Conservation (phyloP, 805 yeast genomes). For the Torulaspora indica region DNA sequence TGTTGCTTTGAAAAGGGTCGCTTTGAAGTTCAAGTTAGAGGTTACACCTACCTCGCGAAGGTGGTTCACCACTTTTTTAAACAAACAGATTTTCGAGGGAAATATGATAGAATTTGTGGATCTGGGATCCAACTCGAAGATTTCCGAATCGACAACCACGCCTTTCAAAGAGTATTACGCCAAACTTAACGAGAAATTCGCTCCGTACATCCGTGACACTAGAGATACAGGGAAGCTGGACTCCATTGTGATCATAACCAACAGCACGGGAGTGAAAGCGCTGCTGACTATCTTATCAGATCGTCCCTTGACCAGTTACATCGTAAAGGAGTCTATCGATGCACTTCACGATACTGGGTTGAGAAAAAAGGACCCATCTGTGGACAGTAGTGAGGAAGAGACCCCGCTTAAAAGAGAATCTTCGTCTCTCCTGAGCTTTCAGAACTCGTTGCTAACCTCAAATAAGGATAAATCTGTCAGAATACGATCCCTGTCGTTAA, state of each 20-base stretch:
- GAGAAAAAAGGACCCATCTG: constrained; percentile 12
- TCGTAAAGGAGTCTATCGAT: constrained; percentile 31
- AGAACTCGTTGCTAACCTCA: constrained; percentile 31
- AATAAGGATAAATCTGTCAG: constrained; percentile 35
- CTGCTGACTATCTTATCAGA: constrained; percentile 34
- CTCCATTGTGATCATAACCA: constrained; percentile 31
- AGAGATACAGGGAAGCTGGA: constrained; percentile 13
- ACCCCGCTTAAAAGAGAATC: constrained; percentile 30
- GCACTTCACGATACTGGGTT: constrained; percentile 23
- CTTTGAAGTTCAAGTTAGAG: constrained; percentile 22
- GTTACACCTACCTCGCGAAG: constrained; percentile 30
- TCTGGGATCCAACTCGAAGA: constrained; percentile 15
- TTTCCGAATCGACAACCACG: constrained; percentile 19
- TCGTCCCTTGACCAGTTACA: constrained; percentile 30
- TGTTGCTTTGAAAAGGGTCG: constrained; percentile 9
- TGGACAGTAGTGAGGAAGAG: constrained; percentile 17
- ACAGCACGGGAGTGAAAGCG: constrained; percentile 36
- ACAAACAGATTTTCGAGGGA: constrained; percentile 16
- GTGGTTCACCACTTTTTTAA: constrained; percentile 34
- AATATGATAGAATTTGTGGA: constrained; percentile 23
- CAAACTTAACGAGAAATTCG: constrained; percentile 27
- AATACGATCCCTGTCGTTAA: constrained; percentile 30
- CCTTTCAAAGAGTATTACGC: constrained; percentile 36
- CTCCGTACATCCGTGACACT: constrained; percentile 1
- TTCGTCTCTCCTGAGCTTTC: constrained; percentile 31